A percentile compares a stretch with the other conserved stretches of the same genome.
These are phyloP conservation scores for Moesziomyces sp. DNA, from an alignment of 1,284 basidiomycete species.

Conservation along the genomic window DNA sequence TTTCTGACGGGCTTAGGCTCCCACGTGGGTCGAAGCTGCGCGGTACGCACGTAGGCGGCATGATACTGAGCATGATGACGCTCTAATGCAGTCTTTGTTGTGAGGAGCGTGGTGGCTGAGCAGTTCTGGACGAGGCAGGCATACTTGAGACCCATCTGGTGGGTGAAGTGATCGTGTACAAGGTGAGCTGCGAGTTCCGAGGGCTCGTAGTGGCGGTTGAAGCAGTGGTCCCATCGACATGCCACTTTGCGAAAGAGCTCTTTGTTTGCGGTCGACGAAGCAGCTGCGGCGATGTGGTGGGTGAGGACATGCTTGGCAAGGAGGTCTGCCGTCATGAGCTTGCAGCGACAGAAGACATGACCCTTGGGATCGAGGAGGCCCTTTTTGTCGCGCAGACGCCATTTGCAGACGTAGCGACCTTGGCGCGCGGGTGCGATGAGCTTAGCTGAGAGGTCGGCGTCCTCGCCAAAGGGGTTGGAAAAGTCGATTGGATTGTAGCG, in stretches of 20 bases:
- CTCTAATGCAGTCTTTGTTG: slow-evolving; percentile 12
- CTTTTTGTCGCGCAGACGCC: slow-evolving; percentile 32
- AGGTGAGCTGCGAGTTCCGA: slow-evolving; percentile 22
- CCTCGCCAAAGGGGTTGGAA: slow-evolving; percentile 24
- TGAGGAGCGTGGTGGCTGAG: slow-evolving; percentile 10
- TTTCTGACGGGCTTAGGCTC: not conserved
- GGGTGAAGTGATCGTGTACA: slow-evolving; percentile 29
- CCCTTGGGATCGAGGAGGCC: slow-evolving; percentile 14
- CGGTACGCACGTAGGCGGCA: not conserved
- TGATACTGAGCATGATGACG: slow-evolving; percentile 25
- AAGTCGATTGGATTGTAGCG: slow-evolving; percentile 14
- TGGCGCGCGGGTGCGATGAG: slow-evolving; percentile 5
- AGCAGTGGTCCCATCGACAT: slow-evolving; percentile 33
- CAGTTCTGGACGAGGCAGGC: slow-evolving; percentile 23
- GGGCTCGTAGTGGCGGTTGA: slow-evolving; percentile 29
- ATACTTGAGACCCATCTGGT: slow-evolving; percentile 29
- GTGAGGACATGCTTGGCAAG: slow-evolving; percentile 25
- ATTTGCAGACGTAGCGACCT: slow-evolving; percentile 15
- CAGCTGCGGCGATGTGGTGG: slow-evolving; percentile 1
- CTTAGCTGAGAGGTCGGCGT: slow-evolving; percentile 9
- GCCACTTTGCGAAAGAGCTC: slow-evolving; percentile 4
- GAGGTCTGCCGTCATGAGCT: slow-evolving; percentile 29
- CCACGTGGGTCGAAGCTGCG: slow-evolving; percentile 14
- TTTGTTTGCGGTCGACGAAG: not conserved
- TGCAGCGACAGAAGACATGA: slow-evolving; percentile 13